A percentile compares a stretch with the other conserved stretches of the same genome.
Evolutionary conservation across 2,329 filamentous ascomycete genomes (phyloP).

Genomic region (Bipolaris victoriae): DNA sequence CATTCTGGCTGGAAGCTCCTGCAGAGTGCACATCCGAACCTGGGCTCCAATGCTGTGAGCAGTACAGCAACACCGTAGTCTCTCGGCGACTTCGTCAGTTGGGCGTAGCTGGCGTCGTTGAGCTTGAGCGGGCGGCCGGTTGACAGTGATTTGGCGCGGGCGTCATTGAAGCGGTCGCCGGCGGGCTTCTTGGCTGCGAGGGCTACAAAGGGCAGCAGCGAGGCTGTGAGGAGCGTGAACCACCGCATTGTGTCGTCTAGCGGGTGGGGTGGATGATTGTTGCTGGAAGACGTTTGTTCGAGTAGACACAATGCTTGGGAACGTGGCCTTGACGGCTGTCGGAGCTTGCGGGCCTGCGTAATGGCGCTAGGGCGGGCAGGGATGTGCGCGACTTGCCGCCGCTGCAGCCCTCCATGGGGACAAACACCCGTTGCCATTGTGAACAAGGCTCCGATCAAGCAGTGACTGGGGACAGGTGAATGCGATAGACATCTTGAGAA

Average conservation of each 20-base stretch:
- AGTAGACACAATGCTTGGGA: conserved; percentile 27
- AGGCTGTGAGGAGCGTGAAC: conserved; percentile 66
- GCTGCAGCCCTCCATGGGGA: neutral
- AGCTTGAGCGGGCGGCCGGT: conserved; percentile 73
- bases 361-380: conserved; percentile 33
- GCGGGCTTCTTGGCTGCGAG: conserved; percentile 69
- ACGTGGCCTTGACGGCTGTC: conserved; percentile 41
- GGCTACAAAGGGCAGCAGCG: conserved; percentile 65
- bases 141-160: conserved; percentile 69
- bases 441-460: neutral
- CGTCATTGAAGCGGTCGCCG: conserved; percentile 72
- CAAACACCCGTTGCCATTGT: neutral
- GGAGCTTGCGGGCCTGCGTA: conserved; percentile 36
- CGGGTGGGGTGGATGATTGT: conserved; percentile 21
- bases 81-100: conserved; percentile 76
- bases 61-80: conserved; percentile 85
- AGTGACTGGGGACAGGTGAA: neutral
- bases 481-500: neutral
- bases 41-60: conserved; percentile 81
- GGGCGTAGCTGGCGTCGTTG: conserved; percentile 74
- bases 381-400: conserved; percentile 5
- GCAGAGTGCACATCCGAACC: conserved; percentile 86
- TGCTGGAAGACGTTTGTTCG: no score
- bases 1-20: conserved; percentile 93
- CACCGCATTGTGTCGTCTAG: conserved; percentile 66